Evolutionary conservation across 352 stramenopile species (phyloP).

Genomic region (Phytophthora chlamydospora): DNA sequence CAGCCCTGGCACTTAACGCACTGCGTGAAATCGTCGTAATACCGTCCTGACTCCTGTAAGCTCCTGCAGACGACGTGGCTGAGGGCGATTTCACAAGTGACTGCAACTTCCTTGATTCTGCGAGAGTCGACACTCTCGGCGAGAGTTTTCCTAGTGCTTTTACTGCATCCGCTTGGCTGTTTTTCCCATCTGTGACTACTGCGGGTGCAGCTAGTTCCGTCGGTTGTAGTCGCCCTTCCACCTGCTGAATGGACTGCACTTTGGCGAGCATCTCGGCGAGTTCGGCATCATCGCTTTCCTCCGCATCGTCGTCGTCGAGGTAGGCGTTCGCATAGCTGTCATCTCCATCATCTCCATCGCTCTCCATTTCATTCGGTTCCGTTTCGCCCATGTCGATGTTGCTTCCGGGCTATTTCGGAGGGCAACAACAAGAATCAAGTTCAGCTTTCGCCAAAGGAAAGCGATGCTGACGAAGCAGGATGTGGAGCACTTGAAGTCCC

Average conservation of each 20-base stretch:
- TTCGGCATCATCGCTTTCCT: constrained; percentile 59
- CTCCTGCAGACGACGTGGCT: not conserved
- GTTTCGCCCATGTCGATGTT: constrained; percentile 26
- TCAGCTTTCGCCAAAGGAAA: not conserved
- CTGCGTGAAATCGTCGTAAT: constrained; percentile 68
- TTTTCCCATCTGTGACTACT: constrained; percentile 17
- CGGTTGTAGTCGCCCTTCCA: constrained; percentile 36
- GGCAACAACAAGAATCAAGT: too few species aligned
- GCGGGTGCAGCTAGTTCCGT: constrained; percentile 16
- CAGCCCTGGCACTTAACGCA: constrained; percentile 19
- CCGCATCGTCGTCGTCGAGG: constrained; percentile 46
- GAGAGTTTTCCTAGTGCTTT: constrained; percentile 4
- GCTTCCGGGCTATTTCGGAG: constrained; percentile 25
- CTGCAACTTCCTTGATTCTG: constrained; percentile 19
- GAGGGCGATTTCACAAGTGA: constrained; percentile 28
- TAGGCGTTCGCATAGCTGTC: constrained; percentile 51
- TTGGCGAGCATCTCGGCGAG: constrained; percentile 80
- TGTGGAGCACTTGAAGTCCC: constrained; percentile 53
- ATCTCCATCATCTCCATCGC: constrained; percentile 31
- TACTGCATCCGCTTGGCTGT: constrained; percentile 2
- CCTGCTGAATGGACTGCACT: constrained; percentile 67
- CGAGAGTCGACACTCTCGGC: constrained; percentile 7
- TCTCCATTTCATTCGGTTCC: constrained; percentile 31
- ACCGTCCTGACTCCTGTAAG: constrained; percentile 52
- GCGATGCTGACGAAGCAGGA: constrained; percentile 38